phyloP scores from a whole-genome alignment of 495 filamentous ascomycete species.

The Jackrogersella minutella region DNA sequence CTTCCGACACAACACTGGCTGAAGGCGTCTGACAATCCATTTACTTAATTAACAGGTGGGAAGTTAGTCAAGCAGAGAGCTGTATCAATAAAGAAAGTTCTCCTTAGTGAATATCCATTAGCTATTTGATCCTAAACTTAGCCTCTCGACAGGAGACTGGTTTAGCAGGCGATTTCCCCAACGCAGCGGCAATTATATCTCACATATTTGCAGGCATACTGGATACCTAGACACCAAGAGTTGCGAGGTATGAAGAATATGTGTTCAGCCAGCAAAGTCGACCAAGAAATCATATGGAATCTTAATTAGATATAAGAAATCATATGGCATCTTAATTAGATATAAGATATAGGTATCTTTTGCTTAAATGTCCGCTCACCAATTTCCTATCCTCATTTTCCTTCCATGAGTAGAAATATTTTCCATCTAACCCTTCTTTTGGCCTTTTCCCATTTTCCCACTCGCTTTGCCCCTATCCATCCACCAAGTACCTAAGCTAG shows the following conservation, averaged over 20 bases:
- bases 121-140: neutral
- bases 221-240: too few species aligned
- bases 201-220: too few species aligned
- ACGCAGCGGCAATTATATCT: too few species aligned
- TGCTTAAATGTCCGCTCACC: too few species aligned
- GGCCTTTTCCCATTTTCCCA: neutral
- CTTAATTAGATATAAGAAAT: too few species aligned
- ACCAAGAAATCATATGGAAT: too few species aligned
- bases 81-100: neutral
- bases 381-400: neutral
- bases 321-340: too few species aligned
- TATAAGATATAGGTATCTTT: too few species aligned
- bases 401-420: neutral
- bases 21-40: neutral
- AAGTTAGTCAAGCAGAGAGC: neutral
- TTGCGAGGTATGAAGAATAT: too few species aligned
- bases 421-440: conserved; percentile 6
- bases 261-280: too few species aligned
- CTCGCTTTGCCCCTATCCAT: neutral
- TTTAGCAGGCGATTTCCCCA: too few species aligned
- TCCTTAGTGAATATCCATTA: neutral
- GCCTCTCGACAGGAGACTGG: neutral
- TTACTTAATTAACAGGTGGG: neutral
- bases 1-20: neutral
- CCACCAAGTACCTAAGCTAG: too few species aligned